These are phyloP conservation scores for Flaveria robusta DNA, from an alignment of 129 eudicot genomes.

Conservation along the genomic window DNA sequence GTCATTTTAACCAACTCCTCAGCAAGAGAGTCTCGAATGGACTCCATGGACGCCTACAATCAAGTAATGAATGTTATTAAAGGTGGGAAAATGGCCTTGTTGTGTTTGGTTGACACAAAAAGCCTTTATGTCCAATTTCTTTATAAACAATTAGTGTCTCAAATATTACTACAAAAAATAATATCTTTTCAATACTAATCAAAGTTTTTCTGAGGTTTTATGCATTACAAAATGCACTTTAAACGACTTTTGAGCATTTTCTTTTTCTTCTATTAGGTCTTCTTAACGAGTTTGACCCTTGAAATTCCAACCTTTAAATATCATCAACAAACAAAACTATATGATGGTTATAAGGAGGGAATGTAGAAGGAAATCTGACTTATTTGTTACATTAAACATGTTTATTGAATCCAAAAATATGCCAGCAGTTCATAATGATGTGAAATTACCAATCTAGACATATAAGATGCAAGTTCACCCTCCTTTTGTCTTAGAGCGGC, in stretches of 20 bases:
- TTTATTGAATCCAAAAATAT: not conserved
- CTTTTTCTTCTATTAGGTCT: not conserved
- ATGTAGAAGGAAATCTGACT: not conserved
- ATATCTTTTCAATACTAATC: not conserved
- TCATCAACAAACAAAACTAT: not conserved
- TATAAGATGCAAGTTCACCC: constrained; percentile 96
- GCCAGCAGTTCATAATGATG: not conserved
- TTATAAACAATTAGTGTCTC: not conserved
- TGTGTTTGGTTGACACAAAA: not conserved
- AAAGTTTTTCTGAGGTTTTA: not conserved
- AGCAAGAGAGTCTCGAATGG: constrained; percentile 95
- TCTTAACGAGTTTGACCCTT: not conserved
- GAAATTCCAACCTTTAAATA: not conserved
- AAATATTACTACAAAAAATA: not conserved
- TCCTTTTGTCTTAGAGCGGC: constrained; percentile 93
- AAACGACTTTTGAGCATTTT: not conserved
- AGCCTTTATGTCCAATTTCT: not conserved
- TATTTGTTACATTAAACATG: not conserved
- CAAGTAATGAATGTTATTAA: constrained; percentile 16
- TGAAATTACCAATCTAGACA: constrained; percentile 80
- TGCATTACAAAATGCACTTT: not conserved
- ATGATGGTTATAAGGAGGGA: not conserved
- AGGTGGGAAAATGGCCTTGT: not conserved
- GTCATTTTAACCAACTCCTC: constrained; percentile 99
- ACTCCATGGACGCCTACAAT: constrained; percentile 86